Evolutionary conservation across 2,329 filamentous ascomycete species (phyloP).

Genomic region (Huntiella decipiens): DNA sequence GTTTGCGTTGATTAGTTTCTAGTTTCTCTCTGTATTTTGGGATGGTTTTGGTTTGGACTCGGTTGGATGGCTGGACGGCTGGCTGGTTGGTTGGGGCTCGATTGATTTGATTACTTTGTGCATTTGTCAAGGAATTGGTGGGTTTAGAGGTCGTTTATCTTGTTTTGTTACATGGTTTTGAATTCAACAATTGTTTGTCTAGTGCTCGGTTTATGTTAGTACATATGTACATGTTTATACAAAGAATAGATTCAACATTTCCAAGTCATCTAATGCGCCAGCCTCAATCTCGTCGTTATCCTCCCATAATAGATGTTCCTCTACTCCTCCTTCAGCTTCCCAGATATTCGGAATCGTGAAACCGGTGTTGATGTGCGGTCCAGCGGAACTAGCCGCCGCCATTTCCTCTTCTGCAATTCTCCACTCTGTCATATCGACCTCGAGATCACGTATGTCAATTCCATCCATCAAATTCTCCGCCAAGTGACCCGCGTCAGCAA

Average conservation of each 20-base stretch:
- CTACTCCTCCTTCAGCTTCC: not conserved
- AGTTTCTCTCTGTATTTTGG: not conserved
- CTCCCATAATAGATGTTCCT: not conserved
- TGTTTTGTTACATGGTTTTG: not conserved
- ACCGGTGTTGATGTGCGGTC: not conserved
- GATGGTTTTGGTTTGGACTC: not conserved
- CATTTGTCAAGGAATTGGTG: conserved; percentile 4
- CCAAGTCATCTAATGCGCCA: not conserved
- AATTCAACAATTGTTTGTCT: too few relatives aligned
- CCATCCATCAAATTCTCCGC: not conserved
- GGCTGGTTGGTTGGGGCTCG: conserved; percentile 1
- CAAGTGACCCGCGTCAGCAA: conserved; percentile 13
- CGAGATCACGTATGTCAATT: not conserved
- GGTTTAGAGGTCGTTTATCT: conserved; percentile 7
- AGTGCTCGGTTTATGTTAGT: too few relatives aligned
- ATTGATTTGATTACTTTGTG: conserved; percentile 4
- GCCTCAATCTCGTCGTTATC: not conserved
- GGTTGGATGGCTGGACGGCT: not conserved
- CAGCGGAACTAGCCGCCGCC: not conserved
- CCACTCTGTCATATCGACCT: not conserved
- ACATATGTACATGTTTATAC: too few relatives aligned
- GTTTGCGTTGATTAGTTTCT: not conserved
- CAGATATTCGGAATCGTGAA: not conserved
- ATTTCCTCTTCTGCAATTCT: not conserved
- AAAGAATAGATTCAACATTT: too few relatives aligned